Base-by-base conservation (phyloP, 1,284 basidiomycete genomes). In the Taiwanofungus camphoratus region DNA sequence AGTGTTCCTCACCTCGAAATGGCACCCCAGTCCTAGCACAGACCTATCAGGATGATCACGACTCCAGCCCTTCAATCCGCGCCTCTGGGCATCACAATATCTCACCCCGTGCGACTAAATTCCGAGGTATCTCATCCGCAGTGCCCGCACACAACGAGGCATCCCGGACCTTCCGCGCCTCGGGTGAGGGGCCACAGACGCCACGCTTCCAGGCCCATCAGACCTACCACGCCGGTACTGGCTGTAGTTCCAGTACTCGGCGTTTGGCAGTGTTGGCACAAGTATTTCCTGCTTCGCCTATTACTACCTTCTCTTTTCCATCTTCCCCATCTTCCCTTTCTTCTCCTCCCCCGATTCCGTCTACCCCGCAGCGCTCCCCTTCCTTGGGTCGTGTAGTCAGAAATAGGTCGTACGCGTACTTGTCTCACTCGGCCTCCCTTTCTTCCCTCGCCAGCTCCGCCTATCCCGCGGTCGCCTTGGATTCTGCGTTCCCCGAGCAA, bases 151-250 rank as follows among this genome's bases (percentile, higher is more conserved):
- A 45, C 54, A 57, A 54, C 48, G 56, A 57, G 55, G 38, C 37
- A 26, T 51, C 52, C 42, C 54, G 50, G 52, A 39, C 34, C 30
- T 41, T 52, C 55, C 49, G 53, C 44, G 43, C 50, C 45, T 45
- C 53, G 52, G 48, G 41, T 32, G 45, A 24, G 45, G 52, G 52
- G 38, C 48, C 41, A 48, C 57, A 48, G 36, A 31, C 39, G 19
- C 33, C 52, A 39, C 33, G 34, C 44, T 34, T 48, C 52, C 55
- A 55, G 51, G 45, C 47, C 55, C 56, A 56, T 56, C 57, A 59
- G 42, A 47, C 51, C 44, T 45, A 39, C 48, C 56, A 53, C 54
- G 53, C 53, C 50, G 48, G 47, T 44, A 38, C 36, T 48, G 45
- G 46, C 31, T 41, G 49, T 44, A 47, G 41, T 47, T 42, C 52